A percentile compares a stretch with the other conserved stretches of the same genome.
Evolutionary conservation across 805 yeast genomes (phyloP).

Genomic region (Crinitomyces ghanaensis): DNA sequence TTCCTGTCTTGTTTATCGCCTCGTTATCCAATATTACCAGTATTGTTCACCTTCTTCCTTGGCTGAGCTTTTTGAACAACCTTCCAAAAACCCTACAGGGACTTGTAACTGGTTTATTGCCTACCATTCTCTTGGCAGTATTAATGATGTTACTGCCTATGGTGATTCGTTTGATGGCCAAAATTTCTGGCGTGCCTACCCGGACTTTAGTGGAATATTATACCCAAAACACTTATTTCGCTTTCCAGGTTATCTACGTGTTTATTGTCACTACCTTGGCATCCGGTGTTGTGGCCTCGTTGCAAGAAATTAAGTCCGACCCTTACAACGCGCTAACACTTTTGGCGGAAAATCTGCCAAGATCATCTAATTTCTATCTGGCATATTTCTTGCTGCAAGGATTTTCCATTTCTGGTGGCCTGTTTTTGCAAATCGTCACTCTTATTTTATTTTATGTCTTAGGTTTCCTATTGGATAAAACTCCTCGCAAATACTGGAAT

Average conservation of each 20-base stretch:
- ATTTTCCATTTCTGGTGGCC: constrained; percentile 62
- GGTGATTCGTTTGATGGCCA: constrained; percentile 67
- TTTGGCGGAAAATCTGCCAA: constrained; percentile 70
- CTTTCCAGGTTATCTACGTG: constrained; percentile 82
- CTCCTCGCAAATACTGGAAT: constrained; percentile 89
- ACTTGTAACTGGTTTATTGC: constrained; percentile 76
- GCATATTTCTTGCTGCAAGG: constrained; percentile 76
- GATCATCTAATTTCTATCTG: constrained; percentile 83
- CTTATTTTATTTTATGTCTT: constrained; percentile 61
- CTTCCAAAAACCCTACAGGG: constrained; percentile 67
- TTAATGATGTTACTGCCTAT: constrained; percentile 84
- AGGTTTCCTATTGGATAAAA: constrained; percentile 61
- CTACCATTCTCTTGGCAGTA: constrained; percentile 67
- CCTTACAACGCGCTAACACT: constrained; percentile 66
- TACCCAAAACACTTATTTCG: constrained; percentile 83
- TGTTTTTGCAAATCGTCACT: constrained; percentile 62
- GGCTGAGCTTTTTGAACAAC: constrained; percentile 62
- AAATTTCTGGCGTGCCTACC: constrained; percentile 59
- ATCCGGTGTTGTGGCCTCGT: constrained; percentile 70
- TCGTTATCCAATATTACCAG: constrained; percentile 75
- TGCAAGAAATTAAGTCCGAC: constrained; percentile 58
- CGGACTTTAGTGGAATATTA: constrained; percentile 61
- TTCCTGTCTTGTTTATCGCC: constrained; percentile 98
- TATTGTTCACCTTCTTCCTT: constrained; percentile 58
- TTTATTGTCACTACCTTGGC: constrained; percentile 76